Conservation (phyloP, 768 basidiomycete genomes). For the Auriscalpium microsporum region DNA sequence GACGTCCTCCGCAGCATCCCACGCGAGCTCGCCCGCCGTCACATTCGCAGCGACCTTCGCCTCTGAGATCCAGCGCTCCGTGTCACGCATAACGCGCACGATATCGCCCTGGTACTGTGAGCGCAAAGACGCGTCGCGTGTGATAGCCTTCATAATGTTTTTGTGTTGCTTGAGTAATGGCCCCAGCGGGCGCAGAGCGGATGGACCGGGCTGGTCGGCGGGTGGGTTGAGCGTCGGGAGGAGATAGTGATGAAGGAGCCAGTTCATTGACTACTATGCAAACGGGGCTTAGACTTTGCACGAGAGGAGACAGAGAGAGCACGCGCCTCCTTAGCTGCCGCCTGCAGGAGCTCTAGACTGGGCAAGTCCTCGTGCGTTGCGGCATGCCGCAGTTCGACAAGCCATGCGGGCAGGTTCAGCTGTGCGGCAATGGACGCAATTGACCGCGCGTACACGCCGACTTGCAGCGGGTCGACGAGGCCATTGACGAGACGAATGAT, state of each 20-base stretch:
- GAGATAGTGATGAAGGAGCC: slow-evolving; percentile 83
- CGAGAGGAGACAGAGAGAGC: too few relatives aligned
- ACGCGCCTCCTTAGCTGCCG: slow-evolving; percentile 63
- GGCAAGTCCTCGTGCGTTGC: slow-evolving; percentile 96
- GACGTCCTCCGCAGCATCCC: slow-evolving; percentile 26
- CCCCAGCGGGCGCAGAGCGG: slow-evolving; percentile 44
- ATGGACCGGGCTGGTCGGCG: slow-evolving; percentile 20
- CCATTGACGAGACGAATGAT: slow-evolving; percentile 90
- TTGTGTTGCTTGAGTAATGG: slow-evolving; percentile 76
- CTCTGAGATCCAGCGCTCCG: slow-evolving; percentile 78
- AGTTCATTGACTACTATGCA: slow-evolving; percentile 55
- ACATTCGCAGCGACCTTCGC: slow-evolving; percentile 53
- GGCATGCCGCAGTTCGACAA: slow-evolving; percentile 90
- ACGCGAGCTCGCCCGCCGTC: slow-evolving; percentile 30
- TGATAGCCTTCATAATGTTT: slow-evolving; percentile 46
- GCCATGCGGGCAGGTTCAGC: slow-evolving; percentile 77
- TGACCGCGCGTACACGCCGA: slow-evolving; percentile 81
- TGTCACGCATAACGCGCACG: slow-evolving; percentile 41
- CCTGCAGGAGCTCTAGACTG: slow-evolving; percentile 66
- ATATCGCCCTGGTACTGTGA: slow-evolving; percentile 43
- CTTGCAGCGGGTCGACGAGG: slow-evolving; percentile 89
- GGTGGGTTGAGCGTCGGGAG: slow-evolving; percentile 59
- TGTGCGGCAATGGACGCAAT: slow-evolving; percentile 84
- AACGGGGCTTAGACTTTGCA: too few relatives aligned
- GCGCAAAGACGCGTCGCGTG: slow-evolving; percentile 56